phyloP scores from a whole-genome alignment of 345 rosid genomes.

The Acer campestre region DNA sequence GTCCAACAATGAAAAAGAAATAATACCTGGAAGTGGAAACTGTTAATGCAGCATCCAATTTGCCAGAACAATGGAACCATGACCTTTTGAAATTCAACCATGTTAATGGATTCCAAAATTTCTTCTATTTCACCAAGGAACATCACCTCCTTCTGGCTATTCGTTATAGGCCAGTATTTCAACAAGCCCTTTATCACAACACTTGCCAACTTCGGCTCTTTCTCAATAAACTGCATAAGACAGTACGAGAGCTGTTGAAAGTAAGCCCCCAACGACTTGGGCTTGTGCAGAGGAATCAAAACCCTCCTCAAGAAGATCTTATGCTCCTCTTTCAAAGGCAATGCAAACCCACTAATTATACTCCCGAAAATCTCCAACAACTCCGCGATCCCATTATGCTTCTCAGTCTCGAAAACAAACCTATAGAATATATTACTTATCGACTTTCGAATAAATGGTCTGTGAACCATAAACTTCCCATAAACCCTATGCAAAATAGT shows the following conservation, averaged over 20 bases:
- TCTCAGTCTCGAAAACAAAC: slow-evolving; percentile 80
- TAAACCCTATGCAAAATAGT: slow-evolving; percentile 69
- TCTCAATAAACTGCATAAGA: slow-evolving; percentile 78
- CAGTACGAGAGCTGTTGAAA: slow-evolving; percentile 81
- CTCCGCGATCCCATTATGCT: slow-evolving; percentile 79
- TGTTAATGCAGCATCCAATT: slow-evolving; percentile 78
- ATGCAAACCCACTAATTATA: slow-evolving; percentile 76
- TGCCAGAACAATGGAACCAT: slow-evolving; percentile 80
- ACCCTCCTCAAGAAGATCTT: slow-evolving; percentile 85
- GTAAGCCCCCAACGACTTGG: slow-evolving; percentile 74
- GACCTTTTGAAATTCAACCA: slow-evolving; percentile 76
- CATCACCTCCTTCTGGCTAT: slow-evolving; percentile 91
- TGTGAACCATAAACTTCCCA: slow-evolving; percentile 90
- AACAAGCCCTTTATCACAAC: slow-evolving; percentile 65
- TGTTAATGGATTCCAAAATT: slow-evolving; percentile 69
- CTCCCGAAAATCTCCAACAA: slow-evolving; percentile 88
- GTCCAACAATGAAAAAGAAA: not conserved
- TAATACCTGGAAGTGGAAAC: slow-evolving; percentile 85
- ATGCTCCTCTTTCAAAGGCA: slow-evolving; percentile 92
- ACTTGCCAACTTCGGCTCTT: slow-evolving; percentile 73
- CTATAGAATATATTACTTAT: slow-evolving; percentile 73
- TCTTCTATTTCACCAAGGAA: slow-evolving; percentile 84
- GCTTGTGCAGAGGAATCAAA: slow-evolving; percentile 85
- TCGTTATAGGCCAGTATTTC: slow-evolving; percentile 86
- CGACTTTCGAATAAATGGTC: slow-evolving; percentile 79